A percentile compares a stretch with the other conserved stretches of the same genome.
phyloP scores from a whole-genome alignment of 306 rosid genomes.

The Citrullus colocynthis region DNA sequence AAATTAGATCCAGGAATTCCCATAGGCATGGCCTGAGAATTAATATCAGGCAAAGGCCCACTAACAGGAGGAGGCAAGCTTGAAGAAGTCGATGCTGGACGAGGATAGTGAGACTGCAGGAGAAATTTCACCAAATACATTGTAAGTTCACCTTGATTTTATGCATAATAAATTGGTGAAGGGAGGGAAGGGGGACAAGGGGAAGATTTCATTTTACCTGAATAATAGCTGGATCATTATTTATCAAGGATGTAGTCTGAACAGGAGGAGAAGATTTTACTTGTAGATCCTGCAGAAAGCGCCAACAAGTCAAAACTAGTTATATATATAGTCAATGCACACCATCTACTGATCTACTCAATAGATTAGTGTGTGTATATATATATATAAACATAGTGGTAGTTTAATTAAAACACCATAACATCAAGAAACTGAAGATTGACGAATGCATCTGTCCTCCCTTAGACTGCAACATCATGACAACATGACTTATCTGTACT shows the following conservation, averaged over 20 bases:
- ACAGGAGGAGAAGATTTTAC: conserved; percentile 76
- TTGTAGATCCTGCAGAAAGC: conserved; percentile 65
- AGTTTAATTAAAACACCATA: not conserved
- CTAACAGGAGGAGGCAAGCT: conserved; percentile 58
- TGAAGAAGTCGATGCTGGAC: conserved; percentile 36
- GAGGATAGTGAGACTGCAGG: conserved; percentile 80
- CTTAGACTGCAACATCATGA: not conserved
- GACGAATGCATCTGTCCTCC: not conserved
- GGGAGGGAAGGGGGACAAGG: not conserved
- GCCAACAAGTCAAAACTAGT: not conserved
- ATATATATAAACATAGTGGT: not conserved
- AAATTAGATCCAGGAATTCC: conserved; percentile 65
- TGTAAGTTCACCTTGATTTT: conserved; percentile 7
- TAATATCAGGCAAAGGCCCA: conserved; percentile 48
- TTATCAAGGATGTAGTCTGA: conserved; percentile 50
- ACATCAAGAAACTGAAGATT: not conserved
- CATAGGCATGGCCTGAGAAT: conserved; percentile 49
- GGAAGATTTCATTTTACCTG: conserved; percentile 31
- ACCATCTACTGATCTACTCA: not conserved
- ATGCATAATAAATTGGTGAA: not conserved
- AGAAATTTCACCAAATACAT: conserved; percentile 15
- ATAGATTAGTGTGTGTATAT: not conserved
- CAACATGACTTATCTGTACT: not conserved
- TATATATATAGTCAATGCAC: not conserved
- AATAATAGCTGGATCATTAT: conserved; percentile 81